Conservation (phyloP, 805 yeast genomes). For the Wickerhamomyces subpelliculosus region DNA sequence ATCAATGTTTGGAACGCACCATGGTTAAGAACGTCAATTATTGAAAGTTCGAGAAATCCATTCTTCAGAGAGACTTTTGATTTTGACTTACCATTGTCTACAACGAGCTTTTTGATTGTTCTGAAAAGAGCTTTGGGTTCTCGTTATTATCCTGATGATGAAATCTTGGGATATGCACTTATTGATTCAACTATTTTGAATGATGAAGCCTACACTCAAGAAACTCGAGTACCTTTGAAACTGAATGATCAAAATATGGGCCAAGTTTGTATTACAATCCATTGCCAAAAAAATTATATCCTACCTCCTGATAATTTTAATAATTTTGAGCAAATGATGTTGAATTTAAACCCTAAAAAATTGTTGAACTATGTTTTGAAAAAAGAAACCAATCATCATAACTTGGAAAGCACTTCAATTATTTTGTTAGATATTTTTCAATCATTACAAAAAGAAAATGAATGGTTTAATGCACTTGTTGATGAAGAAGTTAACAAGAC, state of each 20-base stretch:
- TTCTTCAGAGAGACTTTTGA: conserved; percentile 81
- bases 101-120: conserved; percentile 43
- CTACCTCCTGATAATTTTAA: conserved; percentile 55
- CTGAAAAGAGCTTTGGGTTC: conserved; percentile 28
- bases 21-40: conserved; percentile 74
- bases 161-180: conserved; percentile 21
- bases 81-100: conserved; percentile 47
- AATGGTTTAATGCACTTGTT: conserved; percentile 67
- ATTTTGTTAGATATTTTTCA: conserved; percentile 72
- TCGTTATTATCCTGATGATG: conserved; percentile 22
- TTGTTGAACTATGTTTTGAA: conserved; percentile 36
- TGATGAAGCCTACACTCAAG: conserved; percentile 17
- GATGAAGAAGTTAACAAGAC: conserved; percentile 47
- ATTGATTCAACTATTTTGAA: conserved; percentile 14
- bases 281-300: conserved; percentile 46
- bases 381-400: conserved; percentile 26
- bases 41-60: conserved; percentile 43
- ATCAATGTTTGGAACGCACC: conserved; percentile 63
- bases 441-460: conserved; percentile 56
- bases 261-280: conserved; percentile 44
- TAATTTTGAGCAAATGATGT: conserved; percentile 54
- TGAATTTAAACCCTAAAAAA: conserved; percentile 43
- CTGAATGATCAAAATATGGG: conserved; percentile 43
- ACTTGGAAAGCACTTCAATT: conserved; percentile 49
- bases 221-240: conserved; percentile 38